Conservation (phyloP, 1,139 yeast species). For the Blastobotrys apis region DNA sequence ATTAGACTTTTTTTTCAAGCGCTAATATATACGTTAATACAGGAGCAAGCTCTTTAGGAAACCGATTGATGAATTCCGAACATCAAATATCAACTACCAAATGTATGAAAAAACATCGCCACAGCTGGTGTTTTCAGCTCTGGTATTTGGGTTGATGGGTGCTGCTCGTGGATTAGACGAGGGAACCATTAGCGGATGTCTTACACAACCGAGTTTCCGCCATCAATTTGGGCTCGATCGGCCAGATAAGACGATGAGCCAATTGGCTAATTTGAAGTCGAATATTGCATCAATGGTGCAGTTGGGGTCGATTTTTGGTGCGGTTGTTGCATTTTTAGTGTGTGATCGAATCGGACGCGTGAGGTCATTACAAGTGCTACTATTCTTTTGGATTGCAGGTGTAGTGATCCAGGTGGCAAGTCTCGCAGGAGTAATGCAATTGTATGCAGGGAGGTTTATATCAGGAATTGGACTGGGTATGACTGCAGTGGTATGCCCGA, state of each 20-base stretch:
- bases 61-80: too few relatives aligned
- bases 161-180: slow-evolving; percentile 61
- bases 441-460: slow-evolving; percentile 12
- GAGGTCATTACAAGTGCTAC: slow-evolving; percentile 46
- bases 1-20: too few relatives aligned
- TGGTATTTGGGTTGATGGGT: slow-evolving; percentile 56
- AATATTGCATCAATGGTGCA: slow-evolving; percentile 62
- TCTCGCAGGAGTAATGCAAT: slow-evolving; percentile 23
- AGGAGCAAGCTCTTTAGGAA: too few relatives aligned
- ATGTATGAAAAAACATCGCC: too few relatives aligned
- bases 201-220: slow-evolving; percentile 45
- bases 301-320: slow-evolving; percentile 57
- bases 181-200: slow-evolving; percentile 48
- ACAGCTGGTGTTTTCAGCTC: slow-evolving; percentile 46
- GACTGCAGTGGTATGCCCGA: slow-evolving; percentile 55
- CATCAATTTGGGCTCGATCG: slow-evolving; percentile 47
- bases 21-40: too few relatives aligned
- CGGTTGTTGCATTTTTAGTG: slow-evolving; percentile 46
- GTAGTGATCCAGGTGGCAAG: slow-evolving; percentile 47
- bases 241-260: slow-evolving; percentile 22
- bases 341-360: slow-evolving; percentile 56
- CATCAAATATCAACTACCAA: too few relatives aligned
- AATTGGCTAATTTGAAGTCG: slow-evolving; percentile 47
- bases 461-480: slow-evolving; percentile 45
- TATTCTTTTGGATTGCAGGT: slow-evolving; percentile 43